Base-by-base conservation (phyloP, 163 green algal genomes). In the Trebouxiophyceae sp. region DNA sequence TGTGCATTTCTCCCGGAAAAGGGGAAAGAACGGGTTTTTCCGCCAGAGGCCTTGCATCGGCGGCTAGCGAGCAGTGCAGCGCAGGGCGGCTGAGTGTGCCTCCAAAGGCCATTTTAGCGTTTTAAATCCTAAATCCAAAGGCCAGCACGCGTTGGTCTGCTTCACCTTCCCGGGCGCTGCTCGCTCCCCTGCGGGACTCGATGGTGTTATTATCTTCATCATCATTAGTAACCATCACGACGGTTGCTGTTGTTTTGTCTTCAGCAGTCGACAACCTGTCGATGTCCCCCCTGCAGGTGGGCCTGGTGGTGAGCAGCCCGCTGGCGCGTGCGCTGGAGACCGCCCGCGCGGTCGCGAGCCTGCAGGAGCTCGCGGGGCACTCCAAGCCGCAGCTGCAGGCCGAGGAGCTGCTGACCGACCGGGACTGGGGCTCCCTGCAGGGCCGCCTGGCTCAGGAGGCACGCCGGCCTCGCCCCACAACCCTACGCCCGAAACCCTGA, bases 261-360 rank as follows among this genome's bases (percentile, higher is more conserved):
- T 24, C 20, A 12, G 5, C n/a, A 22, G 26, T 12, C 16, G 47
- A 27, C 47, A 57, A 7, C 5, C 20, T 24, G 6, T 74, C 74
- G 20, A 27, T 54, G 27, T 65, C 30, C 60, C 16, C 32, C 31
- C 44, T 77, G 46, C 64, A 74, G 66, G 57, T 79, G 2, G 54
- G 70, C 19, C 69, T 34, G 23, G 54, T 88, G 2, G 32, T 83
- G 31, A 80, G 57, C 33, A 79, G 67, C 68, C 79, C 79, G 2
- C 62, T 74, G 8, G 45, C 74, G 16, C 65, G 79, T 29, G 71
- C 77, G 23, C 27, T 70, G 39, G 56, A 61, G 29, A 88, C 80
- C 29, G 77, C 76, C 2, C 24, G 75, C 28, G 54, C 50, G 8
- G 73, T 88, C n/a, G 68, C 62, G 23, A 68, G 77, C 31, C 31